Evolutionary conservation across 345 rosid species (phyloP).

Genomic region (Citrus australasica): DNA sequence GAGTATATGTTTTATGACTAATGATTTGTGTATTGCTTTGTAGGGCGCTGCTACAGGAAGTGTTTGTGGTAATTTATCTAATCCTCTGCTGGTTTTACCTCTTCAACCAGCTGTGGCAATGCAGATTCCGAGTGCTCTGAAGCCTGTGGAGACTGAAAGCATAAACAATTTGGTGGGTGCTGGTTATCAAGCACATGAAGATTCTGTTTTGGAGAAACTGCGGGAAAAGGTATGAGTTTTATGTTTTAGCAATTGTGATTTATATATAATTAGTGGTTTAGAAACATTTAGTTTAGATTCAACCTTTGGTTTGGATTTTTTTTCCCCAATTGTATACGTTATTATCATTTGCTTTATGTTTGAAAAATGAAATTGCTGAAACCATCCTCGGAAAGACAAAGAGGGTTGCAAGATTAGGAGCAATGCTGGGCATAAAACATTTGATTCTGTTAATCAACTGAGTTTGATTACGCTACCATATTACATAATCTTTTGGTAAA

Average conservation of each 20-base stretch:
- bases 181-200: conserved; percentile 76
- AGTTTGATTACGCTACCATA: neutral
- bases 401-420: neutral
- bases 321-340: neutral
- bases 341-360: neutral
- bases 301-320: neutral
- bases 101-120: conserved; percentile 47
- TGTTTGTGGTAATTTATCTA: conserved; percentile 59
- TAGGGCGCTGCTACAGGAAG: conserved; percentile 70
- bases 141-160: conserved; percentile 41
- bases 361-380: neutral
- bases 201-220: conserved; percentile 60
- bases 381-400: neutral
- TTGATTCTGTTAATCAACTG: neutral
- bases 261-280: neutral
- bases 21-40: conserved; percentile 8
- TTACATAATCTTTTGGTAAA: neutral
- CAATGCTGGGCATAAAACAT: neutral
- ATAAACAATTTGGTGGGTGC: conserved; percentile 59
- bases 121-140: conserved; percentile 33
- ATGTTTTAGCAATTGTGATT: neutral
- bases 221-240: conserved; percentile 44
- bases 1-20: neutral
- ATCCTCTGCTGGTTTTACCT: conserved; percentile 76
- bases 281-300: neutral